Evolutionary conservation across 2,329 filamentous ascomycete species (phyloP).

Genomic region (Ophiocordyceps camponoti-saundersi): DNA sequence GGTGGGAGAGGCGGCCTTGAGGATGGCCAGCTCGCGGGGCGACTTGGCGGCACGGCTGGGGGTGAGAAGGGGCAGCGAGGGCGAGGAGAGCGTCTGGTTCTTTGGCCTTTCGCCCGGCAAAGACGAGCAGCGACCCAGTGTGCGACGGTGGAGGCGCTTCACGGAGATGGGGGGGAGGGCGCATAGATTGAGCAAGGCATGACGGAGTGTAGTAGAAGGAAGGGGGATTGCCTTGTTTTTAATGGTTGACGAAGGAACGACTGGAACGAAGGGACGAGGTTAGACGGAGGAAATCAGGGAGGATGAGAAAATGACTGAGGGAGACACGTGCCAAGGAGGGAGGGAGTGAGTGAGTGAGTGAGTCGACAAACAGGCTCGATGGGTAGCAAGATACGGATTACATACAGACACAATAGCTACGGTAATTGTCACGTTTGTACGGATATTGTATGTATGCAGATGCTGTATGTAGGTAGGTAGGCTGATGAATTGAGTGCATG

Average conservation of each 20-base stretch:
- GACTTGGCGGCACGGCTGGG: conserved; percentile 57
- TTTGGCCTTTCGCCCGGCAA: conserved; percentile 25
- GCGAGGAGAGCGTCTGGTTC: conserved; percentile 33
- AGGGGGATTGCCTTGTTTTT: neutral
- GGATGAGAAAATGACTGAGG: neutral
- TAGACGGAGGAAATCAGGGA: neutral
- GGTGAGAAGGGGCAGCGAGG: conserved; percentile 24
- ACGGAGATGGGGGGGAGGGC: conserved; percentile 22
- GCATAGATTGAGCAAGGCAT: conserved; percentile 7
- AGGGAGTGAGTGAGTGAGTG: too few species aligned
- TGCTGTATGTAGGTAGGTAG: too few species aligned
- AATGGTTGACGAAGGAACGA: neutral
- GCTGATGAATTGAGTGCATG: too few species aligned
- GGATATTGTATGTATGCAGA: too few species aligned
- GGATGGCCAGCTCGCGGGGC: conserved; percentile 44
- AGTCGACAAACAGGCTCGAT: too few species aligned
- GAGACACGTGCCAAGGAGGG: neutral
- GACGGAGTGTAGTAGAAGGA: too few species aligned
- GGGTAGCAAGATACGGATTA: too few species aligned
- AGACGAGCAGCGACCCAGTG: conserved; percentile 24
- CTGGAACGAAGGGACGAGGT: neutral
- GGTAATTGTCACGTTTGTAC: too few species aligned
- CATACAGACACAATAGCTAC: too few species aligned
- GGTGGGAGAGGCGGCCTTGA: conserved; percentile 56
- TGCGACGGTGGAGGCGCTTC: conserved; percentile 25